Evolutionary conservation across 371 early-diverging fungal genomes (phyloP).

Genomic region (Nematocida displodere): DNA sequence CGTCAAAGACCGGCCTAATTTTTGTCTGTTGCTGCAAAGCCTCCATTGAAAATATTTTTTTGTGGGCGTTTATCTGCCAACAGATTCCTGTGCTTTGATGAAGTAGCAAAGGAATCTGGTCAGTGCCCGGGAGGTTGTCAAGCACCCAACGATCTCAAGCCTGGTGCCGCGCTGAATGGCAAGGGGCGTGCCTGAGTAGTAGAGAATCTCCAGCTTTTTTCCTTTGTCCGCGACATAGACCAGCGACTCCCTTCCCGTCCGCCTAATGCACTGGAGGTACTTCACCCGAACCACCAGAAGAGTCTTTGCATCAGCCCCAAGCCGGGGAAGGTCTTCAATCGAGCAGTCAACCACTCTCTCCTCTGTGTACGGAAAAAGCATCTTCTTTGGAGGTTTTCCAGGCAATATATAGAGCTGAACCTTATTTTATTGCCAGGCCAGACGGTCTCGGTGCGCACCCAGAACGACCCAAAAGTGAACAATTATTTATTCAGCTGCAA

Average conservation of each 20-base stretch:
- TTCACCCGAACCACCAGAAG: neutral
- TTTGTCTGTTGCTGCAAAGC: neutral
- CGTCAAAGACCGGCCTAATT: constrained; percentile 2
- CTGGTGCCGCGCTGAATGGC: neutral
- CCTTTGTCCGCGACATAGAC: neutral
- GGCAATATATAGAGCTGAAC: too few relatives aligned
- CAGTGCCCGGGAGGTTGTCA: neutral
- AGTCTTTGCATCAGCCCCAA: neutral
- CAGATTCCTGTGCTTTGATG: neutral
- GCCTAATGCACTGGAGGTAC: neutral
- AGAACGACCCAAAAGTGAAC: too few relatives aligned
- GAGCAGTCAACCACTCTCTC: constrained; percentile 4
- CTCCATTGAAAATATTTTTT: constrained; percentile 4
- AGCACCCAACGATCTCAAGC: constrained; percentile 2
- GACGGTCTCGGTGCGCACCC: too few relatives aligned
- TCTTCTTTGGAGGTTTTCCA: too few relatives aligned
- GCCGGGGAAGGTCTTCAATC: neutral
- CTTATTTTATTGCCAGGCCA: too few relatives aligned
- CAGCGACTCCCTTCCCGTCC: neutral
- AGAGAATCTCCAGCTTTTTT: neutral
- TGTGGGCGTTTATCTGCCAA: neutral
- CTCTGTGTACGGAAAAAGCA: neutral
- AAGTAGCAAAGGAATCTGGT: neutral
- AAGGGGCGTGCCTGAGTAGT: neutral
- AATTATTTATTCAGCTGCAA: constrained; percentile 5